A percentile compares a stretch with the other conserved stretches of the same genome.
Evolutionary conservation across 2,329 filamentous ascomycete genomes (phyloP).

Genomic region (Coniochaeta ligniaria): DNA sequence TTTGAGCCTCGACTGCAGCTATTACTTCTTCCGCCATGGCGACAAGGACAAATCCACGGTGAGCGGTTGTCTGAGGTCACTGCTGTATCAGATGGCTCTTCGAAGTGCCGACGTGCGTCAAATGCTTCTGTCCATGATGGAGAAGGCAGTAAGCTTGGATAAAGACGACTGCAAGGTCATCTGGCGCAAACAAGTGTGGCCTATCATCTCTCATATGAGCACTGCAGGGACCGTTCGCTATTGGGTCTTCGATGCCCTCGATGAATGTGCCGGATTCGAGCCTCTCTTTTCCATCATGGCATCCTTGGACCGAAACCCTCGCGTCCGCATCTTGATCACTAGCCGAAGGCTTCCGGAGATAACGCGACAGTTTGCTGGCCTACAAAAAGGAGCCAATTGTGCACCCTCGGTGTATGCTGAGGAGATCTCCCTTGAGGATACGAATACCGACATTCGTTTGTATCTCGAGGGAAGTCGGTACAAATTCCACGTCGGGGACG

Average conservation of each 20-base stretch:
- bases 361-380: conserved; percentile 5
- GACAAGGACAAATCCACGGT: conserved; percentile 9
- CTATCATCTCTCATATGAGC: too few species aligned
- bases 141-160: conserved; percentile 13
- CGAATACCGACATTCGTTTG: conserved; percentile 12
- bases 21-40: conserved; percentile 14
- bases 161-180: conserved; percentile 20
- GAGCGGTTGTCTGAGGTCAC: conserved; percentile 13
- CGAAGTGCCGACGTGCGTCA: conserved; percentile 14
- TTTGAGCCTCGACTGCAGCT: conserved; percentile 5
- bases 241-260: conserved; percentile 27
- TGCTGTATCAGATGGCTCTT: conserved; percentile 26
- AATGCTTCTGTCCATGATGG: conserved; percentile 14
- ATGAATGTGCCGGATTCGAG: conserved; percentile 20
- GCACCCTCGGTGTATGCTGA: conserved; percentile 5
- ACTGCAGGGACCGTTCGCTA: too few species aligned
- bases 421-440: conserved; percentile 17
- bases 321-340: conserved; percentile 20
- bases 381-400: conserved; percentile 2
- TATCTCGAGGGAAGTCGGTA: too few species aligned
- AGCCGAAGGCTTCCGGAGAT: conserved; percentile 17
- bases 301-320: conserved; percentile 9
- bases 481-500: too few species aligned
- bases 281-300: conserved; percentile 18
- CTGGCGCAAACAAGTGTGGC: conserved; percentile 16